A percentile compares a stretch with the other conserved stretches of the same genome.
phyloP scores from a whole-genome alignment of 2,329 filamentous ascomycete genomes.

The Penicillium sp. region DNA sequence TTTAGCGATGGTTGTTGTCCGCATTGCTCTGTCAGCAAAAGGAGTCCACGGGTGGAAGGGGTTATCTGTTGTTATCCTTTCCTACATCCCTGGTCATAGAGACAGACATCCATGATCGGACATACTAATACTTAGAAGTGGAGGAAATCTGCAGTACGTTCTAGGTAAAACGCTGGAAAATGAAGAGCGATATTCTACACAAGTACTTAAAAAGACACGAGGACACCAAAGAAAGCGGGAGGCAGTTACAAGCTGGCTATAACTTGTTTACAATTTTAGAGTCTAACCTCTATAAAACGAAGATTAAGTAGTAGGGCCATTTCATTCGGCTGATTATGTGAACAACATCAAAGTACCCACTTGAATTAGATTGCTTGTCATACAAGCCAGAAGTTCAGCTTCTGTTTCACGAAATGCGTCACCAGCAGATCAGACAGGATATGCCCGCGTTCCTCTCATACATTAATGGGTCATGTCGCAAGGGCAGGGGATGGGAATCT shows the following conservation, averaged over 20 bases:
- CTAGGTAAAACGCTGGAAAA: background rate
- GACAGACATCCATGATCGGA: background rate
- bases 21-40: background rate
- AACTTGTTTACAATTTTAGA: background rate
- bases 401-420: constrained; percentile 6
- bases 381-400: background rate
- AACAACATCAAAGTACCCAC: background rate
- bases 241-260: background rate
- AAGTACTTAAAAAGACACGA: background rate
- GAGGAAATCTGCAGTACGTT: background rate
- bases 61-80: background rate
- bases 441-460: constrained; percentile 4
- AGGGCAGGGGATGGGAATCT: background rate
- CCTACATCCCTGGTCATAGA: background rate
- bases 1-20: background rate
- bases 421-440: constrained; percentile 14
- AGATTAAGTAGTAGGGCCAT: too few species aligned
- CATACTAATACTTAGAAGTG: background rate
- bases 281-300: background rate
- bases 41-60: background rate
- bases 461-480: constrained; percentile 1
- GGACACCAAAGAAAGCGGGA: background rate
- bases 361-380: background rate
- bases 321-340: background rate
- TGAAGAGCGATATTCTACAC: too few species aligned